A percentile compares a stretch with the other conserved stretches of the same genome.
Conservation (phyloP, 2,329 filamentous ascomycete species). For the Furcasterigmium furcatum region DNA sequence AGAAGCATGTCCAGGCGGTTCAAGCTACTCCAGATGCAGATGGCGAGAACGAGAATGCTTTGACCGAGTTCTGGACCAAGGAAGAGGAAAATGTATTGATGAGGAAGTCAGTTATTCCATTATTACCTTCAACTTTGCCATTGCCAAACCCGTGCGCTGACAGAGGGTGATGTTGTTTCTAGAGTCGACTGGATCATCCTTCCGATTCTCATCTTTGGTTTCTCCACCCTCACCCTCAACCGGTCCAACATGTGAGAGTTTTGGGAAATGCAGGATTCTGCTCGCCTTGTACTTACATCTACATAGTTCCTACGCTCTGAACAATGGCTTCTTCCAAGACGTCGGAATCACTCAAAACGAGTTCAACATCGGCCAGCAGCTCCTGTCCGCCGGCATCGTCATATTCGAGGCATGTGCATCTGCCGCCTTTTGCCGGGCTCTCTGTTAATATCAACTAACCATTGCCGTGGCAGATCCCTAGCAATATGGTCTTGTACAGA, state of each 20-base stretch:
- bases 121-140: too few species aligned
- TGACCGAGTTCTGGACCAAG: too few species aligned
- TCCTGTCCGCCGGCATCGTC: slow-evolving; percentile 46
- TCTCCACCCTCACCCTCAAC: slow-evolving; percentile 37
- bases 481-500: slow-evolving; percentile 42
- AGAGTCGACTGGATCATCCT: slow-evolving; percentile 43
- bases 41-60: too few species aligned
- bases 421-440: background rate
- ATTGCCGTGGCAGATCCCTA: slow-evolving; percentile 34
- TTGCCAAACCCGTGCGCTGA: too few species aligned
- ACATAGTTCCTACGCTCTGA: too few species aligned
- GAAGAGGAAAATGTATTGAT: too few species aligned
- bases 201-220: slow-evolving; percentile 40
- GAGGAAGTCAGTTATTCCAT: too few species aligned
- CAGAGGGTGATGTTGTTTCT: too few species aligned
- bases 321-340: slow-evolving; percentile 37
- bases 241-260: slow-evolving; percentile 29
- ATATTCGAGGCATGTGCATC: slow-evolving; percentile 24
- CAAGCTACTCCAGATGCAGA: too few species aligned
- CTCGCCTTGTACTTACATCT: too few species aligned
- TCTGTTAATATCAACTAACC: background rate
- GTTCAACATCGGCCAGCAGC: slow-evolving; percentile 48
- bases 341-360: slow-evolving; percentile 46
- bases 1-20: too few species aligned
- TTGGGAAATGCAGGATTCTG: too few species aligned